phyloP scores from a whole-genome alignment of 345 rosid genomes.

The Acer campestre region DNA sequence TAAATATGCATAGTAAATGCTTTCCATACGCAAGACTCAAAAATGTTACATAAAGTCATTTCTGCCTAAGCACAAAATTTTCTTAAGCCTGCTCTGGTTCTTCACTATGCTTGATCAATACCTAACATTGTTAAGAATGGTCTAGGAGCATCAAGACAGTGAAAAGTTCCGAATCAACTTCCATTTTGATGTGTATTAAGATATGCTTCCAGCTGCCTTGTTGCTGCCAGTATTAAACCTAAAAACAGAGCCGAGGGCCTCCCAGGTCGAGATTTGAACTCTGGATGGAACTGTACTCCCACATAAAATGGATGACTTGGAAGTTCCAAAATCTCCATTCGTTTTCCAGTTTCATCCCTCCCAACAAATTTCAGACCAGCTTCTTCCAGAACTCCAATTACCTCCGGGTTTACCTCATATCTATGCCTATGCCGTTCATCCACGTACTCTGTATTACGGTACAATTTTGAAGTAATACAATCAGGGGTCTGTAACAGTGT shows the following conservation, averaged over 20 bases:
- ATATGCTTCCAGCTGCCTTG: conserved; percentile 62
- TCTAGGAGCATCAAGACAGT: background rate
- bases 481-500: conserved; percentile 68
- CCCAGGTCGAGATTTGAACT: conserved; percentile 89
- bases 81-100: background rate
- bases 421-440: conserved; percentile 94
- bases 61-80: background rate
- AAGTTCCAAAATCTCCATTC: conserved; percentile 85
- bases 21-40: background rate
- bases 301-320: conserved; percentile 75
- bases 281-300: conserved; percentile 96
- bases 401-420: conserved; percentile 95
- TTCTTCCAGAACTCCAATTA: conserved; percentile 66
- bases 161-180: conserved; percentile 23
- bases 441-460: conserved; percentile 55
- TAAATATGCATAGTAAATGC: background rate
- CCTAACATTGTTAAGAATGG: conserved; percentile 24
- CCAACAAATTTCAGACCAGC: conserved; percentile 92
- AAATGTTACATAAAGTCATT: background rate
- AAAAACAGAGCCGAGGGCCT: conserved; percentile 87
- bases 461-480: conserved; percentile 86
- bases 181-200: conserved; percentile 52
- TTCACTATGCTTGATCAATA: conserved; percentile 7
- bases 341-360: conserved; percentile 82
- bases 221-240: conserved; percentile 85